Evolutionary conservation across 768 basidiomycete species (phyloP).

Genomic region (Termitomyces sp.): DNA sequence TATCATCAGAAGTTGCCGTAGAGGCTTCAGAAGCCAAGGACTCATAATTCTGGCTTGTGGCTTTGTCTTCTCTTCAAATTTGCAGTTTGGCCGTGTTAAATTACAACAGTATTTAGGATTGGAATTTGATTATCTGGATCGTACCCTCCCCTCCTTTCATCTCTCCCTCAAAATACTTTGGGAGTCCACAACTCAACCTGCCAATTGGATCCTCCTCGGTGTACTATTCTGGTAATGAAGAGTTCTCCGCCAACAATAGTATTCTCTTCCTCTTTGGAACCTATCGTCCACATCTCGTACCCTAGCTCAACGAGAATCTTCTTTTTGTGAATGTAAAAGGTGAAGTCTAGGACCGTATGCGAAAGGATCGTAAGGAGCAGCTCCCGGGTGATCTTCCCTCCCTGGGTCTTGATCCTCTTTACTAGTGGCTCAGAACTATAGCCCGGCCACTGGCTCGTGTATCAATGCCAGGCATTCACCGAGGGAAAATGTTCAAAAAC

Average conservation of each 20-base stretch:
- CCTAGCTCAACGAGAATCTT: conserved; percentile 27
- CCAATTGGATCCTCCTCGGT: conserved; percentile 37
- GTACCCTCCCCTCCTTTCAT: background rate
- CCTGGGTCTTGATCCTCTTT: conserved; percentile 31
- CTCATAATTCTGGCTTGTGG: background rate
- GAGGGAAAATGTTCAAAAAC: background rate
- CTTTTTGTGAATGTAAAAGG: conserved; percentile 21
- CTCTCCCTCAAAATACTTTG: conserved; percentile 1
- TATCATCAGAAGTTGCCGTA: conserved; percentile 61
- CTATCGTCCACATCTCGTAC: conserved; percentile 32
- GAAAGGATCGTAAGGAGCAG: conserved; percentile 26
- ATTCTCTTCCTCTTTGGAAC: conserved; percentile 13
- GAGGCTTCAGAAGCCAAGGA: conserved; percentile 26
- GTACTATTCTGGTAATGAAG: conserved; percentile 33
- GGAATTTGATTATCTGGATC: background rate
- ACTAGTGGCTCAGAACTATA: conserved; percentile 32
- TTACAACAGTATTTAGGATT: conserved; percentile 3
- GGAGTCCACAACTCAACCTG: conserved; percentile 36
- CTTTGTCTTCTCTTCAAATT: background rate
- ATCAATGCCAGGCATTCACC: background rate
- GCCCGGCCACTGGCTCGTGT: conserved; percentile 40
- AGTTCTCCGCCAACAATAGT: conserved; percentile 25
- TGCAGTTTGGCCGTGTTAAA: background rate
- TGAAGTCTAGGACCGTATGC: conserved; percentile 24
- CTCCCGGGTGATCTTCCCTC: conserved; percentile 25